Percentiles rank a stretch among this genome's conserved stretches.
These are phyloP conservation scores for Cyclotella cryptica DNA, from an alignment of 108 stramenopile genomes.

Conservation along the genomic window DNA sequence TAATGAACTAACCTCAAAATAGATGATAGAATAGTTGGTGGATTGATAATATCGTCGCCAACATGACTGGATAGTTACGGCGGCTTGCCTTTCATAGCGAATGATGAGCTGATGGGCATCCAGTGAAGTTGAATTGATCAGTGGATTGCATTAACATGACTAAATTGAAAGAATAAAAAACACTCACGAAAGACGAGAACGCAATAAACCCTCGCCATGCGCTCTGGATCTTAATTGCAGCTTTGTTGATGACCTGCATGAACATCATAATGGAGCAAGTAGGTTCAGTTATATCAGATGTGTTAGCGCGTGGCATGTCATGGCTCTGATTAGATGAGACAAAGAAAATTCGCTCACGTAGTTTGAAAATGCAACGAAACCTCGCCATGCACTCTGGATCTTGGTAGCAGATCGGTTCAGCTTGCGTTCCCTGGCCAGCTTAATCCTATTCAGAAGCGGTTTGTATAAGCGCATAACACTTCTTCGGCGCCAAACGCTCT, in stretches of 20 bases:
- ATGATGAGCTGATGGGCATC: conserved; percentile 14
- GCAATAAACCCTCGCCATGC: conserved; percentile 51
- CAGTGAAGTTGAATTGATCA: not conserved
- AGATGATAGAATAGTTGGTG: conserved; percentile 72
- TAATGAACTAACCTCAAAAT: conserved; percentile 25
- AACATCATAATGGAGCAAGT: not conserved
- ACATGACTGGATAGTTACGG: conserved; percentile 62
- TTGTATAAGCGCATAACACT: conserved; percentile 40
- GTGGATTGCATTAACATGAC: not conserved
- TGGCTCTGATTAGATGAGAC: not conserved
- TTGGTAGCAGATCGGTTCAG: conserved; percentile 16
- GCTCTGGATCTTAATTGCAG: conserved; percentile 43
- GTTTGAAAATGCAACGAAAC: conserved; percentile 34
- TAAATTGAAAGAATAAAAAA: not conserved
- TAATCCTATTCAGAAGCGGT: conserved; percentile 40
- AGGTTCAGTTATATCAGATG: not conserved
- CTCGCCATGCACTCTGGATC: conserved; percentile 53
- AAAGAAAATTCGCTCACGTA: conserved; percentile 2
- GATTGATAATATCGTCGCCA: conserved; percentile 80
- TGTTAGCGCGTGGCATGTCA: conserved; percentile 42
- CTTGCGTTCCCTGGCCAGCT: conserved; percentile 36
- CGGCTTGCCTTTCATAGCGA: conserved; percentile 53
- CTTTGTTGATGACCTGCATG: conserved; percentile 7
- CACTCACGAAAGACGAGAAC: conserved; percentile 28
- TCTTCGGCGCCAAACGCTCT: conserved; percentile 67